Evolutionary conservation across 2,329 filamentous ascomycete genomes (phyloP).

Genomic region (Exophiala aquamarina): DNA sequence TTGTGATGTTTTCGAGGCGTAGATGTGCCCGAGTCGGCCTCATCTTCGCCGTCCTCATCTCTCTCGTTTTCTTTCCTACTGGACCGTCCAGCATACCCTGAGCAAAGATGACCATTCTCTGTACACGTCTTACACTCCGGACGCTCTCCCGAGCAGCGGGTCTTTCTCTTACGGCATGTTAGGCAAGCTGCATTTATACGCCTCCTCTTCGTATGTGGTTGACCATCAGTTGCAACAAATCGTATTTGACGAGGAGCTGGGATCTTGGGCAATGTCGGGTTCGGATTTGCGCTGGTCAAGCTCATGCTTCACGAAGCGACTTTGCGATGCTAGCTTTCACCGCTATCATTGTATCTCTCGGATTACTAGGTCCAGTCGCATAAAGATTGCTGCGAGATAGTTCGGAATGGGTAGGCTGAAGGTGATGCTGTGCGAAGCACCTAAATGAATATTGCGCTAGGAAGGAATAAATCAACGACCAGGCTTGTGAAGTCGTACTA

Average conservation of each 20-base stretch:
- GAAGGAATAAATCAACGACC: too few relatives aligned
- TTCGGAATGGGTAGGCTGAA: too few relatives aligned
- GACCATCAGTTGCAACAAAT: conserved; percentile 80
- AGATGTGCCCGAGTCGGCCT: conserved; percentile 11
- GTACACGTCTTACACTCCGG: conserved; percentile 71
- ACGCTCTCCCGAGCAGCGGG: conserved; percentile 71
- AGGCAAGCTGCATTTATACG: conserved; percentile 75
- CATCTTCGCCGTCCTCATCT: conserved; percentile 18
- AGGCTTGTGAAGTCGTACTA: too few relatives aligned
- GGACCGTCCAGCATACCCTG: conserved; percentile 61
- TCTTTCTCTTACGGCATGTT: conserved; percentile 75
- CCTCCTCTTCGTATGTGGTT: conserved; percentile 75
- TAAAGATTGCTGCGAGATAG: background rate
- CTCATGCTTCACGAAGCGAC: conserved; percentile 16
- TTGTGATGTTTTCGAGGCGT: conserved; percentile 11
- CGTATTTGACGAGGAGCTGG: conserved; percentile 55
- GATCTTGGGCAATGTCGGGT: conserved; percentile 2
- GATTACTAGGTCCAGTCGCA: background rate
- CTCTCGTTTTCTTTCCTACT: conserved; percentile 13
- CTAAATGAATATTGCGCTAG: too few relatives aligned
- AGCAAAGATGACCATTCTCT: conserved; percentile 68
- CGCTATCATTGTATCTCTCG: conserved; percentile 9
- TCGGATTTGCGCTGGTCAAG: conserved; percentile 8
- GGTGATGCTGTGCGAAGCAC: too few relatives aligned
- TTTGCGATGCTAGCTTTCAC: conserved; percentile 3